These are phyloP conservation scores for Claviceps maximensis DNA, from an alignment of 2,329 filamentous ascomycete genomes.

Conservation along the genomic window DNA sequence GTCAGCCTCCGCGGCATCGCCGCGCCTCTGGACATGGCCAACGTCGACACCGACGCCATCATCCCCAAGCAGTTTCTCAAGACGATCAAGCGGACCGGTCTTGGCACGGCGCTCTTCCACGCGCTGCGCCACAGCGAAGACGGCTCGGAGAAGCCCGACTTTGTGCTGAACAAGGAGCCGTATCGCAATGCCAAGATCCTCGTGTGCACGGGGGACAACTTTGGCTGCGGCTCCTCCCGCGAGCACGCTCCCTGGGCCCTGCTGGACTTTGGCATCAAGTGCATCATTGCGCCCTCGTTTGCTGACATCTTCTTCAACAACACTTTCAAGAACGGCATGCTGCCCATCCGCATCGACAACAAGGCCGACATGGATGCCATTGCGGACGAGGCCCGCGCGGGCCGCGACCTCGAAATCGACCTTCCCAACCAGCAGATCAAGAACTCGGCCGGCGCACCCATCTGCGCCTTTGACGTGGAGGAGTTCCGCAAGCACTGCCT, in stretches of 20 bases:
- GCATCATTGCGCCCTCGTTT: constrained; percentile 74
- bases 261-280: constrained; percentile 91
- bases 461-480: constrained; percentile 77
- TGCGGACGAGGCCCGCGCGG: constrained; percentile 63
- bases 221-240: constrained; percentile 83
- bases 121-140: constrained; percentile 65
- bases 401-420: constrained; percentile 79
- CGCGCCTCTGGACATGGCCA: constrained; percentile 74
- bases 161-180: constrained; percentile 81
- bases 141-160: constrained; percentile 62
- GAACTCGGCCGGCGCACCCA: constrained; percentile 56
- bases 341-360: constrained; percentile 67
- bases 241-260: constrained; percentile 97
- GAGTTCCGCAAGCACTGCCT: constrained; percentile 91
- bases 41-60: constrained; percentile 97
- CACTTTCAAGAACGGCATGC: constrained; percentile 99
- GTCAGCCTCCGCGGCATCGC: constrained; percentile 72
- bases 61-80: constrained; percentile 99
- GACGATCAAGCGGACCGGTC: constrained; percentile 94
- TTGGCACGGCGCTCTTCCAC: constrained; percentile 79
- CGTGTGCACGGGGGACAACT: constrained; percentile 83
- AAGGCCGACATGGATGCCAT: constrained; percentile 53
- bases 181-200: constrained; percentile 80
- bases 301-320: constrained; percentile 92
- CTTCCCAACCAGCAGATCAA: constrained; percentile 75